Evolutionary conservation across 257 asterid genomes (phyloP), one percentile per base, ranked within the genome.

Genomic region (Solanum lycopersicoides): DNA sequence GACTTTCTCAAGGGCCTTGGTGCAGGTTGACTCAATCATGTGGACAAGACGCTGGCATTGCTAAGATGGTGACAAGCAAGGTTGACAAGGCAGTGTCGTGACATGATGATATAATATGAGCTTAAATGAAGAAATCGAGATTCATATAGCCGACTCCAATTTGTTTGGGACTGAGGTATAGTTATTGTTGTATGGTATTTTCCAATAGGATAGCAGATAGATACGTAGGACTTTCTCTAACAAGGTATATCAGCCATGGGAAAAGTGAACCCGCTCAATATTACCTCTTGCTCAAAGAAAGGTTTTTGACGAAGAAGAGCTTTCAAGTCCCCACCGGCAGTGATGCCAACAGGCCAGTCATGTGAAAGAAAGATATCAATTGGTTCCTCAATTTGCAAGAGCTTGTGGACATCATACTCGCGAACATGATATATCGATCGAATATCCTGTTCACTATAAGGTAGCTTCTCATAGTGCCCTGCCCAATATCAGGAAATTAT

Each of bases 391-490:
- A 95, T 92, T 93, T 97, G 96, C 98, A 92, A 93, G 86, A 97
- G 98, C 93, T 95, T 97, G 88, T 93, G 93, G 73, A 95, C 97
- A 86, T 97, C 99, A 88, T 93, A 97, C 91, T 95, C 98, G 16
- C 99, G 98, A 87, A 97, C 95, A 76, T 97, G 99, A 91, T 97
- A 97, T 88, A 97, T 91, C 39, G 98, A 94, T 86, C 99, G 93
- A 74, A 97, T 93, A 92, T 95, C 98, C 66, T 87, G 89, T 75
- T 92, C 93, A 90, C 92, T 93, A 90, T 95, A 95, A 56, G 99
- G 99, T 73, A 93, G 82, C 93, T 93, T 93, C 92, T 97, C 99
- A 89, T 85, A 91, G 89, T 97, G 99, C 88, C 99, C 99, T 97
- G 98, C 88, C 90, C 42, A 86, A 87, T 84, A 42, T 83, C 87